Evolutionary conservation across 192 early-diverging fungal species (phyloP).

Genomic region (Podochytrium sp.): DNA sequence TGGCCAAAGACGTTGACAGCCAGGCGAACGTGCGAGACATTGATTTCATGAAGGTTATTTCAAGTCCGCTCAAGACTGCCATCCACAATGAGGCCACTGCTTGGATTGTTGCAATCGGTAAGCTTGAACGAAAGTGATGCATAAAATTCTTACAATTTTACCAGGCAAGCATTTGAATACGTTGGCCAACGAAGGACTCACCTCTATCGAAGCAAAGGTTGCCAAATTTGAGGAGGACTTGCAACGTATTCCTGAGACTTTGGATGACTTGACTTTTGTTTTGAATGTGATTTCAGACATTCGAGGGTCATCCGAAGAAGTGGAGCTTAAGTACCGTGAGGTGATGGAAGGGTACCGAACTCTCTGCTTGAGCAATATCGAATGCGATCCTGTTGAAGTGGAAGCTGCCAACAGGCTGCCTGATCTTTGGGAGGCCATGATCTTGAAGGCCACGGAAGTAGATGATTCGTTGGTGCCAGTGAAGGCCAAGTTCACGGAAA

Average conservation of each 20-base stretch:
- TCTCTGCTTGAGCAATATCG: constrained; percentile 53
- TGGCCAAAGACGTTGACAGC: constrained; percentile 61
- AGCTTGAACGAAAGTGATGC: background rate
- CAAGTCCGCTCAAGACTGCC: constrained; percentile 52
- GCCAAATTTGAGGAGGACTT: constrained; percentile 56
- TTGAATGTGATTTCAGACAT: constrained; percentile 64
- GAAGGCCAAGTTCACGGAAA: constrained; percentile 63
- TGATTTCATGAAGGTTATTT: constrained; percentile 61
- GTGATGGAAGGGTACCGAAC: constrained; percentile 65
- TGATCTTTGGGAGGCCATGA: constrained; percentile 56
- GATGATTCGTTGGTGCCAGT: constrained; percentile 61
- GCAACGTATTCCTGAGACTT: constrained; percentile 46
- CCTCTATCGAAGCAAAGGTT: constrained; percentile 37
- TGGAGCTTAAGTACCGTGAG: constrained; percentile 57
- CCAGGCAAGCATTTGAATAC: constrained; percentile 60
- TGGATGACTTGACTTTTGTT: constrained; percentile 67
- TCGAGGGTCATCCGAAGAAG: constrained; percentile 55
- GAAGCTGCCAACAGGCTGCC: constrained; percentile 45
- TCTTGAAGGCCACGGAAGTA: constrained; percentile 47
- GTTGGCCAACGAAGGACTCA: constrained; percentile 49
- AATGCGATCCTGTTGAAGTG: constrained; percentile 48
- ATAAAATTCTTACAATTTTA: background rate
- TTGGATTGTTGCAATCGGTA: constrained; percentile 64
- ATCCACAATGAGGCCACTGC: constrained; percentile 57
- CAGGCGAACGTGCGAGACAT: constrained; percentile 53